Conservation (phyloP, 192 early-diverging fungal species). For the Coemansia sp. region DNA sequence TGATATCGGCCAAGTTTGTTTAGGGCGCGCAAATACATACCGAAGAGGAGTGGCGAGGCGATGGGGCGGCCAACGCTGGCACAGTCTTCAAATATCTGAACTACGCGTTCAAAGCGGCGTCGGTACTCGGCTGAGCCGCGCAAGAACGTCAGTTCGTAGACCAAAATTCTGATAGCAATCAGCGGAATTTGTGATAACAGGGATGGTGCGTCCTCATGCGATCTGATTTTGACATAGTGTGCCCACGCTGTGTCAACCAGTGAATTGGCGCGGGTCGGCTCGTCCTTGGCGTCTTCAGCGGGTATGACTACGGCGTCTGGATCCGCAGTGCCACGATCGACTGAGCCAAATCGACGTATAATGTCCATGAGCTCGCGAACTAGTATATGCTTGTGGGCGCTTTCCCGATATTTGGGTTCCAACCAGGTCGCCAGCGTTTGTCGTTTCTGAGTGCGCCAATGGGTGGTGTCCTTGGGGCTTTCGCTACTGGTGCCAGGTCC, state of each 20-base stretch:
- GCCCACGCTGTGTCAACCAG: conserved; percentile 29
- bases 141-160: conserved; percentile 37
- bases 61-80: conserved; percentile 13
- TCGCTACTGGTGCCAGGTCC: not conserved
- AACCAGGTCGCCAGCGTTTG: not conserved
- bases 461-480: not conserved
- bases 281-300: not conserved
- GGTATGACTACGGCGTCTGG: not conserved
- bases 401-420: not conserved
- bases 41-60: conserved; percentile 12
- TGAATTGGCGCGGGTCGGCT: not conserved
- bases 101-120: conserved; percentile 26
- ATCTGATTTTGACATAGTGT: conserved; percentile 30
- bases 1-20: conserved; percentile 31
- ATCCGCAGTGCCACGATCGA: not conserved
- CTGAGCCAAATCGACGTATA: conserved; percentile 12
- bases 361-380: conserved; percentile 26
- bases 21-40: conserved; percentile 39
- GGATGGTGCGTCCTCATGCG: conserved; percentile 1
- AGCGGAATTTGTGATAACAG: conserved; percentile 26
- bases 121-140: conserved; percentile 8
- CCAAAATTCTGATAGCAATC: conserved; percentile 15
- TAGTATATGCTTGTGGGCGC: conserved; percentile 20
- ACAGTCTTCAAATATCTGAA: conserved; percentile 28
- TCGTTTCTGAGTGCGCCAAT: not conserved